Percentiles rank a stretch among this genome's conserved stretches.
phyloP scores from a whole-genome alignment of 495 filamentous ascomycete genomes.

The Hypoxylon crocopeplum region DNA sequence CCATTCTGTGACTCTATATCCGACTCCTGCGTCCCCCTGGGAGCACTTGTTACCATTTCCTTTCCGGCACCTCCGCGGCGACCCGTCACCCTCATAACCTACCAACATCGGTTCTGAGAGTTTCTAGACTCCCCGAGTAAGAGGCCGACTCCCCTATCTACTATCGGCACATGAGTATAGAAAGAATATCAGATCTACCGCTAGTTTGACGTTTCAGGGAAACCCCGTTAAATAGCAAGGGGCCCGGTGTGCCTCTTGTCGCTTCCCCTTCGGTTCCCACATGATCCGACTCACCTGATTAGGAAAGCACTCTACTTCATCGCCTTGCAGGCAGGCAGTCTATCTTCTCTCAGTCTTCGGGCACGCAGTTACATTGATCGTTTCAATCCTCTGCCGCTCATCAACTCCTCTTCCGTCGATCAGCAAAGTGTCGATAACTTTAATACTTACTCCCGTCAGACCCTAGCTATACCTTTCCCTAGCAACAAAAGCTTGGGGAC shows the following conservation, averaged over 20 bases:
- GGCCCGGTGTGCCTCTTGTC: neutral
- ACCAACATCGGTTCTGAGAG: neutral
- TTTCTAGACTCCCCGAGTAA: slow-evolving; percentile 5
- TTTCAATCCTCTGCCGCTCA: slow-evolving; percentile 23
- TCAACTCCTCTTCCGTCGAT: slow-evolving; percentile 25
- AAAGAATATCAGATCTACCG: slow-evolving; percentile 4
- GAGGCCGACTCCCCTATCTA: slow-evolving; percentile 2
- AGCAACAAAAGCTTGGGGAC: slow-evolving; percentile 36
- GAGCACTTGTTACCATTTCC: slow-evolving; percentile 17
- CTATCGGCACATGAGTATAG: neutral
- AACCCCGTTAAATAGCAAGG: slow-evolving; percentile 17
- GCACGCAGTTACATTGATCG: slow-evolving; percentile 14
- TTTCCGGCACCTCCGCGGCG: slow-evolving; percentile 7
- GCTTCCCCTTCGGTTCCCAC: slow-evolving; percentile 13
- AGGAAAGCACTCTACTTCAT: slow-evolving; percentile 4
- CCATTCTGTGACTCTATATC: slow-evolving; percentile 12
- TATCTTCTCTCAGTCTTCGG: neutral
- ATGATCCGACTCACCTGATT: slow-evolving; percentile 9
- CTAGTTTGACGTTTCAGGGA: slow-evolving; percentile 24
- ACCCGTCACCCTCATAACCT: slow-evolving; percentile 1
- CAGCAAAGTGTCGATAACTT: slow-evolving; percentile 23
- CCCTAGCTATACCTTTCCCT: slow-evolving; percentile 9
- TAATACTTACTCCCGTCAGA: slow-evolving; percentile 23
- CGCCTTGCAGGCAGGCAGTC: slow-evolving; percentile 15
- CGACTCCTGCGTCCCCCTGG: slow-evolving; percentile 27